phyloP scores from a whole-genome alignment of 768 basidiomycete genomes.

The Daedalea quercina region DNA sequence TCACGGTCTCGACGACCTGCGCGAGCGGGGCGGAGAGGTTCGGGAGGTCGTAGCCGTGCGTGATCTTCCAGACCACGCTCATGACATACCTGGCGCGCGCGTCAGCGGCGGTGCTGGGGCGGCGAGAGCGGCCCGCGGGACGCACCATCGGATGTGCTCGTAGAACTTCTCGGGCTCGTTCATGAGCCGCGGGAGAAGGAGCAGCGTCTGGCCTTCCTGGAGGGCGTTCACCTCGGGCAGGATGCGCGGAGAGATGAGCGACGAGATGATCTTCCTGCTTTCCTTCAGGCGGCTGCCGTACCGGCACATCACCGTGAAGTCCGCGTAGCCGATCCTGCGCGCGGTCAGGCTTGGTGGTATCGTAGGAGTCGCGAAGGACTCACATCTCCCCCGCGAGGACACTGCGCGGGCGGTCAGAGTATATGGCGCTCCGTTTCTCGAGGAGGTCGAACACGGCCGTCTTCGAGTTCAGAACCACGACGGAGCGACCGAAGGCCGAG shows the following conservation, averaged over 20 bases:
- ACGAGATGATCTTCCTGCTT: slow-evolving; percentile 12
- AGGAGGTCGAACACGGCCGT: slow-evolving; percentile 12
- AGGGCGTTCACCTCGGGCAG: neutral
- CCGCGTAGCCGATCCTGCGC: slow-evolving; percentile 7
- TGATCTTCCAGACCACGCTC: slow-evolving; percentile 19
- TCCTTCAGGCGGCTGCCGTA: slow-evolving; percentile 15
- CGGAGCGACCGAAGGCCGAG: slow-evolving; percentile 8
- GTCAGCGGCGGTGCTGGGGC: slow-evolving; percentile 18
- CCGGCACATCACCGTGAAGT: slow-evolving; percentile 5
- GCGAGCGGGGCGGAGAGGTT: slow-evolving; percentile 17
- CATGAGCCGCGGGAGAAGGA: slow-evolving; percentile 6
- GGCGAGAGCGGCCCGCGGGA: neutral
- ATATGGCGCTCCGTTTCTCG: slow-evolving; percentile 16
- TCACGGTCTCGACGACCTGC: slow-evolving; percentile 18
- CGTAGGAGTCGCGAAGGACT: slow-evolving; percentile 21
- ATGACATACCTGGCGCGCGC: slow-evolving; percentile 22
- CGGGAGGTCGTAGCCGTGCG: too few relatives aligned
- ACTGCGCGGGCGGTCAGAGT: slow-evolving; percentile 24
- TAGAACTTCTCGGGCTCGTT: slow-evolving; percentile 3
- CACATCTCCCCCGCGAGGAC: slow-evolving; percentile 67
- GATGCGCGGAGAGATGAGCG: neutral
- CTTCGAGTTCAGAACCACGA: slow-evolving; percentile 10
- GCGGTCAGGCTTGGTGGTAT: neutral
- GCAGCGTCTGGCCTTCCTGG: neutral
- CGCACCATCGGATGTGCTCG: slow-evolving; percentile 13